Base-by-base conservation (phyloP, 177 flowering plant genomes). In the Tripterygium wilfordii region DNA sequence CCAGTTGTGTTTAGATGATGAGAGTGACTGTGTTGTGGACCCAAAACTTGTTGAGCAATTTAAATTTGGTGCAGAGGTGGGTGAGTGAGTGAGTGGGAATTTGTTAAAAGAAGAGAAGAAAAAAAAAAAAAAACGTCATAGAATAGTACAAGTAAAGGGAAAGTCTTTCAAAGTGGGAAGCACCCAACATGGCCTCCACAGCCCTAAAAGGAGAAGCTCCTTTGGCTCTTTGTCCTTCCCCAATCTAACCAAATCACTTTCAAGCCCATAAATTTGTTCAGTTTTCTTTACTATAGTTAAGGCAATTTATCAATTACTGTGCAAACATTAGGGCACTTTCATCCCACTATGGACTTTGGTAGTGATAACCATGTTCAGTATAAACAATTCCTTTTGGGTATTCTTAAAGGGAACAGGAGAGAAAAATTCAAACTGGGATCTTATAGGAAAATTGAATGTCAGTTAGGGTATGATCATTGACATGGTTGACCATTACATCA, bases 21-120 rank as follows among this genome's bases (percentile, higher is more conserved):
- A 42, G 29, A 28, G 45, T 10, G 45, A 30, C 43, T 25, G 10
- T 42, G n/a, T 42, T 35, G 59, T 64, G 59, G 63, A 48, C 68
- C 68, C 68, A 42, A 42, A 23, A 23, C 23, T 42, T 42, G 16
- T 16, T 42, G 20, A 24, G 29, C 43, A 43, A 35, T 41, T 53
- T 33, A 16, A 8, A 18, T 45, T 22, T 15, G 36, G 18, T 27
- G 50, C 58, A 58, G 64, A 55, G 49, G 48, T 63, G 50, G 57
- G 36, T 20, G 44, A 40, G 4, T 9, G 14, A 20, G 38, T 41
- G 18, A 47, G 69, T 55, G 69, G 60, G 53, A 35, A 39, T 57
- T 52, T 58, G 42, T 57, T 35, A 65, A 65, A 61, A 69, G 64
- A 64, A 69, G 66, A 44, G 69, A 50, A 19, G 35, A 25, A 41